Base-by-base conservation (phyloP, 352 stramenopile genomes). In the Salisapilia sapeloensis region DNA sequence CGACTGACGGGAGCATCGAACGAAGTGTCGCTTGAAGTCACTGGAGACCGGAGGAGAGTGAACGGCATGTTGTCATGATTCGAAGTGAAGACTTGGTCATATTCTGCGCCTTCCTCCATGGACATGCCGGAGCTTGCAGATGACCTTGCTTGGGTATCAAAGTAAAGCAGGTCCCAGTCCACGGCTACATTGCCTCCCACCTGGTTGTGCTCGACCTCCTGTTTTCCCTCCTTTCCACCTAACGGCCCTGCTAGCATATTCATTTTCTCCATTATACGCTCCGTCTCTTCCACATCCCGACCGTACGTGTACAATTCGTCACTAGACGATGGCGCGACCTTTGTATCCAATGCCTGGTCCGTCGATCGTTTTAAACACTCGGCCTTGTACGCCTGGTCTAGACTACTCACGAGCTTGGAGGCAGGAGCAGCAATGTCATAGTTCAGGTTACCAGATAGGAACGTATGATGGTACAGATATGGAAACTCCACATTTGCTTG, bases 381-480 rank as follows among this genome's bases (percentile, higher is more conserved):
- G 3, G 74, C 71, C 28, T 82, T 82, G 28, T 79, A 78, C 8
- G 74, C 74, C 42, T 83, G 67, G 10, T 85, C 64, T 15, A 90
- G 59, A 6, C 53, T 42, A 11, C 45, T 40, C 2, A 46, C 22
- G 13, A 86, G 39, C 1, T 29, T 44, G 4, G 48, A 40, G 0
- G 39, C 49, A 7, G 55, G 47, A 48, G 81, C 55, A 24, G 72
- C 57, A 2, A 89, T 38, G 26, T 77, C 62, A 44, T 83, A 89
- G 31, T 85, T 84, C 12, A 89, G 40, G 34, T 89, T 89, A 8
- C 74, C 70, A 0, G 64, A 66, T 10, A 90, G 31, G 28, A 90
- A 75, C 10, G 70, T 90, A 48, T 90, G 74, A 27, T 90, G 70
- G 13, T 83, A 90, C 6, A 86, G 38, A 46, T 86, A 79, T 14